Base-by-base conservation (phyloP, 164 flowering plant genomes). In the Kingdonia uniflora region DNA sequence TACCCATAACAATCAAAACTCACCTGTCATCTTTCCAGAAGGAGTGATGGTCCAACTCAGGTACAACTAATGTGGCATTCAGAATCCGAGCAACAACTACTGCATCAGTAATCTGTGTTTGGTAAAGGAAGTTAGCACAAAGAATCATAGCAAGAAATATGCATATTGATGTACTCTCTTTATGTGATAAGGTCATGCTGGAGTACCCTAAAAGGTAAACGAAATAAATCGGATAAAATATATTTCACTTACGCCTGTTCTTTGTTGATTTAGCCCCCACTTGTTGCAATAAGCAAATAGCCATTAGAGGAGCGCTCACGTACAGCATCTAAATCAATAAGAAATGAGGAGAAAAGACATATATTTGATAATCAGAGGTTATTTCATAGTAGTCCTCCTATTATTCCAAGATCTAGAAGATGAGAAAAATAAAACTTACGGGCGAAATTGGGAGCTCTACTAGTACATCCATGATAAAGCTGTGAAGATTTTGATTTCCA, bases 211-310 rank as follows among this genome's bases (percentile, higher is more conserved):
- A n/a, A n/a, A n/a, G n/a, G n/a, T n/a, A n/a, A n/a, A n/a, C n/a
- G n/a, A n/a, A n/a, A n/a, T n/a, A n/a, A n/a, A n/a, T n/a, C n/a
- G n/a, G 42, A 19, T 51, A n/a, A 56, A 13, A 26, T 26, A 24
- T 14, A 11, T 22, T 45, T 23, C 17, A 73, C 87, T 78, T 76
- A 94, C 99, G 66, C 99, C 99, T 10, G 85, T 84, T 66, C 99
- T 74, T 71, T 94, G 97, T 71, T 94, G 99, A 59, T 94, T 94
- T 51, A 94, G 68, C 23, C 99, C 99, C 99, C 99, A 74, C 99
- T 94, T 40, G 99, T 76, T 37, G 87, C 99, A 70, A 94, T 86
- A 51, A 94, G 95, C 73, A 94, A 69, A 68, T 94, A 94, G 48
- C 99, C 98, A 65, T 79, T 88, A 17, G 97, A 80, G 10, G 50